Evolutionary conservation across 2,329 filamentous ascomycete species (phyloP).

Genomic region (Metarhizium robertsii): DNA sequence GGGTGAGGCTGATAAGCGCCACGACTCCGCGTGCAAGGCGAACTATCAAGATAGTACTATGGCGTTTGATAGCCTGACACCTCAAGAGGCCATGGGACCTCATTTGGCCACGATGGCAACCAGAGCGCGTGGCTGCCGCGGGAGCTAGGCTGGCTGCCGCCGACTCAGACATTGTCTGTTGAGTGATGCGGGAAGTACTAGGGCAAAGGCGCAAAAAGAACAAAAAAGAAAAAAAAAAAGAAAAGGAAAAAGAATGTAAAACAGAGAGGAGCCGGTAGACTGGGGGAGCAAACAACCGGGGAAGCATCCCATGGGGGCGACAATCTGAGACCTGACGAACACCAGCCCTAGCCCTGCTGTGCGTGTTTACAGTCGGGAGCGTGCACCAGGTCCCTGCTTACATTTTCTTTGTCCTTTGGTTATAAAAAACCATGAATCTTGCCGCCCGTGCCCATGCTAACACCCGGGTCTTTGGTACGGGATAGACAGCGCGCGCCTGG

Average conservation of each 20-base stretch:
- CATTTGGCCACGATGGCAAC: not conserved
- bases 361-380: no score
- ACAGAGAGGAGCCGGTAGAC: not conserved
- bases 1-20: not conserved
- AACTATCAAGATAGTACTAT: not conserved
- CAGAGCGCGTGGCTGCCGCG: not conserved
- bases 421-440: no score
- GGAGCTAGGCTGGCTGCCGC: not conserved
- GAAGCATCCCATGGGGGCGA: slow-evolving; percentile 1
- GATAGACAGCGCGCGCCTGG: not conserved
- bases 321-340: slow-evolving; percentile 1
- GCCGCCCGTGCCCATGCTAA: no score
- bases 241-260: not conserved
- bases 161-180: not conserved
- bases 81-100: not conserved
- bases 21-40: not conserved
- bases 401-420: not conserved
- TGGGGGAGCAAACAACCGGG: not conserved
- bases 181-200: not conserved
- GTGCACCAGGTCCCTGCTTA: not conserved
- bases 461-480: not conserved
- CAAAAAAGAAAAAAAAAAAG: not conserved
- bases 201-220: not conserved
- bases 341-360: not conserved
- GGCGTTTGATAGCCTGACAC: not conserved